Base-by-base conservation (phyloP, 768 basidiomycete species). In the Leccinum longicurvipes region DNA sequence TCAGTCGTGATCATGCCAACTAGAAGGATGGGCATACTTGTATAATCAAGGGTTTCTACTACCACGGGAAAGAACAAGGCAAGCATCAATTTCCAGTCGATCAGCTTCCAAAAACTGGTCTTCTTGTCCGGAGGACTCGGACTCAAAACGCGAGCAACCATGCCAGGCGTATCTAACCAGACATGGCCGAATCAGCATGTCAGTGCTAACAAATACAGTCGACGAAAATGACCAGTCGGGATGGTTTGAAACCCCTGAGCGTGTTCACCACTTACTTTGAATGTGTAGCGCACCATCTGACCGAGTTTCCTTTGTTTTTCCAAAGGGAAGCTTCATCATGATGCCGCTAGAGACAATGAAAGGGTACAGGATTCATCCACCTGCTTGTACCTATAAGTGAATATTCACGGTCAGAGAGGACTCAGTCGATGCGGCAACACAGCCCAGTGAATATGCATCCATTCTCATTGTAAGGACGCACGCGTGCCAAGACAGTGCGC, bases 41-140 rank as follows among this genome's bases (percentile, higher is more conserved):
- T 72, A 50, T 70, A 70, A 46, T 70, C 69, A 1, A 72, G 54
- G 0, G 70, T 70, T 47, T 80, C 79, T 1, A 80, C 68, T 34
- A 67, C 63, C 12, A 79, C 72, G 0, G 80, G 79, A 47, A 80
- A 64, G 17, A 71, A n/a, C 7, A 80, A 63, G 3, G 76, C 74
- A 25, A 60, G 42, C 66, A 74, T 63, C 56, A 70, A 50, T 44
- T 57, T 61, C 70, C 69, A 70, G 51, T 70, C 60, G 4, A 71
- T 11, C 6, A 54, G 58, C 42, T 58, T 67, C 62, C 69, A 70
- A 39, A 71, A 71, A 27, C 67, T 54, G 15, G 51, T 57, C 23
- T 56, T 57, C 32, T 39, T 7, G 9, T 56, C 51, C 1, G 54
- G 28, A 29, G 53, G 32, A 29, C 11, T 36, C 14, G 50, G 10